A percentile compares a stretch with the other conserved stretches of the same genome.
phyloP scores from a whole-genome alignment of 2,329 filamentous ascomycete species.

The Cryphonectria naterciae region DNA sequence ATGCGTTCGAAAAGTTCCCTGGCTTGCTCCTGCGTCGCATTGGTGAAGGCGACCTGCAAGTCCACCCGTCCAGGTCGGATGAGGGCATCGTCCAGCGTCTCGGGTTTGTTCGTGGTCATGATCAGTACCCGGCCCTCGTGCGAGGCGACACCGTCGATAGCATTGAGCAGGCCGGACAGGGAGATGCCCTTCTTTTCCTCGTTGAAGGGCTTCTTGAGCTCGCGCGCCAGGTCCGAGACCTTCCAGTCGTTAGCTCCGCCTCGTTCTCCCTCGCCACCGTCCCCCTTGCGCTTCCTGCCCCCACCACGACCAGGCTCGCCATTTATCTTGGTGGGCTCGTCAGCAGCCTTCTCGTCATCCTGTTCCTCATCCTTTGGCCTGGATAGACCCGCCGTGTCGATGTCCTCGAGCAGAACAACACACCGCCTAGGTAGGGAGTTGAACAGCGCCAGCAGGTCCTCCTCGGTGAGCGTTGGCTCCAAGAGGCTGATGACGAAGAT shows the following conservation, averaged over 20 bases:
- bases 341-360: slow-evolving; percentile 28
- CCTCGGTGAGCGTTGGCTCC: slow-evolving; percentile 64
- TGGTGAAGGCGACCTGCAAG: slow-evolving; percentile 54
- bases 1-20: slow-evolving; percentile 64
- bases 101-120: slow-evolving; percentile 81
- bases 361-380: slow-evolving; percentile 42
- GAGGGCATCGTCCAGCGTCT: slow-evolving; percentile 73
- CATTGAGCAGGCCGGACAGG: slow-evolving; percentile 78
- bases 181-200: slow-evolving; percentile 63
- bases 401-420: slow-evolving; percentile 70
- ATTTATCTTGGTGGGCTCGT: slow-evolving; percentile 26
- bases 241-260: slow-evolving; percentile 39
- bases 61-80: slow-evolving; percentile 72
- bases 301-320: slow-evolving; percentile 27
- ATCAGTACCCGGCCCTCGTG: slow-evolving; percentile 79
- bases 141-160: slow-evolving; percentile 80
- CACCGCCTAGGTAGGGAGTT: slow-evolving; percentile 64
- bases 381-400: slow-evolving; percentile 66
- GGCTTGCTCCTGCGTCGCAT: slow-evolving; percentile 58
- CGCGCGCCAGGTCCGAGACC: slow-evolving; percentile 48
- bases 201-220: slow-evolving; percentile 46
- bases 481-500: slow-evolving; percentile 67
- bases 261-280: slow-evolving; percentile 6
- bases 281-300: slow-evolving; percentile 22
- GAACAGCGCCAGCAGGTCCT: slow-evolving; percentile 63